phyloP scores from a whole-genome alignment of 352 stramenopile species.

The Phytopythium oedochilum region DNA sequence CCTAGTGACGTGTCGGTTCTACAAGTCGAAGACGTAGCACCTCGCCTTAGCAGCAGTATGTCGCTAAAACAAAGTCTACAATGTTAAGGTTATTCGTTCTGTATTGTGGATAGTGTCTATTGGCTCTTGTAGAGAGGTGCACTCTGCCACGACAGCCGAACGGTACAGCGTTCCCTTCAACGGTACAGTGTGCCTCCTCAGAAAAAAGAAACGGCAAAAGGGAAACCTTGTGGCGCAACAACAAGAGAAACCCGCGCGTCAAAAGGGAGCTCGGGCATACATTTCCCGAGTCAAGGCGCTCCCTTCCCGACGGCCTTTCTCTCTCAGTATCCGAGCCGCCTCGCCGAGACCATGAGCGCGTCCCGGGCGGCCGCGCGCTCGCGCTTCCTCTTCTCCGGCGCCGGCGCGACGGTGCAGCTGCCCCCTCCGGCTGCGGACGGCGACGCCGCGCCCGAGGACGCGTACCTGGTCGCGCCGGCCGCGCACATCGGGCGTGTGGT shows the following conservation, averaged over 20 bases:
- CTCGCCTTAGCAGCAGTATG: not conserved
- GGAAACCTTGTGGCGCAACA: not conserved
- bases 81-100: too few relatives aligned
- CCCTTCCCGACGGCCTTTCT: not conserved
- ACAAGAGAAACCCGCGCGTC: too few relatives aligned
- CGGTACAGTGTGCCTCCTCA: not conserved
- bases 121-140: not conserved
- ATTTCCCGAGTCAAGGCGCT: not conserved
- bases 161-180: not conserved
- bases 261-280: too few relatives aligned
- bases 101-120: too few relatives aligned
- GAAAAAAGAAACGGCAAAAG: not conserved
- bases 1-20: slow-evolving; percentile 31
- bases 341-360: not conserved
- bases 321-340: not conserved
- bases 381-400: slow-evolving; percentile 42
- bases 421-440: not conserved
- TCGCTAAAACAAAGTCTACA: not conserved
- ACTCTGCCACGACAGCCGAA: too few relatives aligned
- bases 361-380: slow-evolving; percentile 19
- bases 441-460: slow-evolving; percentile 18
- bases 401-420: slow-evolving; percentile 44
- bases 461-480: slow-evolving; percentile 69
- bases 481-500: slow-evolving; percentile 81
- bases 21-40: not conserved